Evolutionary conservation across 176 grass and related monocot genomes (phyloP), one percentile per base, ranked within the genome.

Genomic region (Poa pratensis): DNA sequence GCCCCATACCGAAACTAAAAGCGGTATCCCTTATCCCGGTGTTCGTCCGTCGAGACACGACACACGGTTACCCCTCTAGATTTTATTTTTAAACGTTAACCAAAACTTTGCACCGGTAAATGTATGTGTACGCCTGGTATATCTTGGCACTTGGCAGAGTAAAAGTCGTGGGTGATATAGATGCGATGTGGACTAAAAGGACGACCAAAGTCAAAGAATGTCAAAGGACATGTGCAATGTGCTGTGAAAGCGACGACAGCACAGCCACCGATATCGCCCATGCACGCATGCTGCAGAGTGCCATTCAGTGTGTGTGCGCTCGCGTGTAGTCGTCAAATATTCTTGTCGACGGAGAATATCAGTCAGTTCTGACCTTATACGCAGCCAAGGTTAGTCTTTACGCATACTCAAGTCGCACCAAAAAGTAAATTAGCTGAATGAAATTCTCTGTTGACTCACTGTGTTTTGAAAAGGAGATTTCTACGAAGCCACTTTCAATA

Each of bases 111-210:
- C 30, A 32, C 30, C 30, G 30, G 30, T 32, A 32, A 37, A 37
- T 37, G 35, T 37, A 37, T 37, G 35, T 37, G 35, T 37, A 37
- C 35, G 5, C 5, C 35, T 37, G 42, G 7, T 43, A n/a, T 68
- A 61, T 69, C 27, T 51, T n/a, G 26, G 26, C 26, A 75, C 5
- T 4, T 39, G 37, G 7, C 3, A 13, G 16, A 46, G 20, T 23
- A 60, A 51, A 86, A 82, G 40, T 49, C 51, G 13, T 24, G 70
- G 55, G 40, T 71, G 83, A 76, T 89, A 89, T 82, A 28, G 62
- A 82, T 77, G 88, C 62, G 83, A 90, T 86, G 82, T 82, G 22
- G 78, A 90, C 83, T 71, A 75, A 81, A 69, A 78, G 52, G 62
- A 82, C 49, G 87, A 69, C 69, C 43, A 86, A 54, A 73, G 13